These are phyloP conservation scores for Ephemerocybe angulata DNA, from an alignment of 768 basidiomycete species.

Conservation along the genomic window DNA sequence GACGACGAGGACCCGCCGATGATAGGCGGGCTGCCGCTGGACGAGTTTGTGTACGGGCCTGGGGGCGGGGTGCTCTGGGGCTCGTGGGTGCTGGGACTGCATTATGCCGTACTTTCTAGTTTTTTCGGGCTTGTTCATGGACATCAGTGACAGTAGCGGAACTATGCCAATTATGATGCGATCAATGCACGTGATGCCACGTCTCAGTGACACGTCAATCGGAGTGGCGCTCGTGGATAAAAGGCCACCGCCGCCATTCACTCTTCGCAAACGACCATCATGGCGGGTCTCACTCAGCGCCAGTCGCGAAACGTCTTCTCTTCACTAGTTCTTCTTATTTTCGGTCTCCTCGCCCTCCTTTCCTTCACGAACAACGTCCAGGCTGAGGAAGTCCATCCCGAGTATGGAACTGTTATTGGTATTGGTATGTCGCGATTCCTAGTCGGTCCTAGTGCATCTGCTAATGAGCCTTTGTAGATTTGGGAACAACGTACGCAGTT, in stretches of 20 bases:
- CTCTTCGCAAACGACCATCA: constrained; percentile 30
- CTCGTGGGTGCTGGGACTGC: too few relatives aligned
- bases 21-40: too few relatives aligned
- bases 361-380: constrained; percentile 63
- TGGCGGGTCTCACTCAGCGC: constrained; percentile 53
- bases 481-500: constrained; percentile 78
- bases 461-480: constrained; percentile 45
- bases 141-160: too few relatives aligned
- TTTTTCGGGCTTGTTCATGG: too few relatives aligned
- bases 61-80: too few relatives aligned
- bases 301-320: constrained; percentile 54
- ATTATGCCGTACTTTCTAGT: too few relatives aligned
- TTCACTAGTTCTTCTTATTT: constrained; percentile 55
- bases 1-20: too few relatives aligned
- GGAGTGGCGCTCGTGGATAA: neutral
- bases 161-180: too few relatives aligned
- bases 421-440: constrained; percentile 55
- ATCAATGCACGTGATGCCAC: too few relatives aligned
- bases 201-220: too few relatives aligned
- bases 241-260: constrained; percentile 4
- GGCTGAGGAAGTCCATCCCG: constrained; percentile 65
- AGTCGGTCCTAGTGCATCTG: neutral
- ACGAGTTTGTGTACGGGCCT: too few relatives aligned
- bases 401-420: constrained; percentile 93
- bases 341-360: constrained; percentile 68